Percentiles rank a stretch among this genome's conserved stretches.
phyloP scores from a whole-genome alignment of 1,284 basidiomycete species.

The Thecaphora thlaspeos region DNA sequence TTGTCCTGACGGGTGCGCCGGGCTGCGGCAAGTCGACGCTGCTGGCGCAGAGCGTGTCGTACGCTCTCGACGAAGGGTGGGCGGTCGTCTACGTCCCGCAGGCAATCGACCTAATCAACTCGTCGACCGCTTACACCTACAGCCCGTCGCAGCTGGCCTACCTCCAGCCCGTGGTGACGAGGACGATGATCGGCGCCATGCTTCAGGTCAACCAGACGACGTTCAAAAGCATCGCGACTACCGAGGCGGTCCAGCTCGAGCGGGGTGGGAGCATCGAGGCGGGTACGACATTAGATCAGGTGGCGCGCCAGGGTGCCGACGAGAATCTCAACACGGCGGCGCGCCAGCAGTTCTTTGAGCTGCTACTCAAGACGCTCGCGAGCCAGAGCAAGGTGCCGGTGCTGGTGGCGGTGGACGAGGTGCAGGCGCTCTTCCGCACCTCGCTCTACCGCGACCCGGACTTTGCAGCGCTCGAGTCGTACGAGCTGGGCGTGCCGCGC shows the following conservation, averaged over 20 bases:
- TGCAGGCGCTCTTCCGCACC: conserved; percentile 75
- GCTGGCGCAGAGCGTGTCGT: conserved; percentile 76
- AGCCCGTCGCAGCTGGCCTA: conserved; percentile 75
- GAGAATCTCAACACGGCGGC: conserved; percentile 12
- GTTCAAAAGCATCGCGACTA: conserved; percentile 19
- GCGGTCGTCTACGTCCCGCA: conserved; percentile 85
- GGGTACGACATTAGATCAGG: conserved; percentile 25
- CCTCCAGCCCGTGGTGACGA: conserved; percentile 67
- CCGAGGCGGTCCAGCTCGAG: conserved; percentile 21
- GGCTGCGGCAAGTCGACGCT: conserved; percentile 83
- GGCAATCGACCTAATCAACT: conserved; percentile 75
- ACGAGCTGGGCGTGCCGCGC: conserved; percentile 78
- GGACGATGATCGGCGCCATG: conserved; percentile 56
- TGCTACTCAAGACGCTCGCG: conserved; percentile 68
- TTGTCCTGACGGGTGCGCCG: conserved; percentile 62
- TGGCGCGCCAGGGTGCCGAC: conserved; percentile 24
- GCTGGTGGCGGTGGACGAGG: conserved; percentile 80
- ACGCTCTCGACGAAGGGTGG: conserved; percentile 72
- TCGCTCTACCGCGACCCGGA: conserved; percentile 77
- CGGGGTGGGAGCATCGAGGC: conserved; percentile 9
- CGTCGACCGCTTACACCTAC: conserved; percentile 73
- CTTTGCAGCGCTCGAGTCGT: conserved; percentile 71
- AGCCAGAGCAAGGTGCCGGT: conserved; percentile 71
- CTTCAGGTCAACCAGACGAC: conserved; percentile 54
- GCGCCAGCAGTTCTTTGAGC: conserved; percentile 66